Conservation (phyloP, 2,329 filamentous ascomycete species). For the Curvularia hawaiiensis region DNA sequence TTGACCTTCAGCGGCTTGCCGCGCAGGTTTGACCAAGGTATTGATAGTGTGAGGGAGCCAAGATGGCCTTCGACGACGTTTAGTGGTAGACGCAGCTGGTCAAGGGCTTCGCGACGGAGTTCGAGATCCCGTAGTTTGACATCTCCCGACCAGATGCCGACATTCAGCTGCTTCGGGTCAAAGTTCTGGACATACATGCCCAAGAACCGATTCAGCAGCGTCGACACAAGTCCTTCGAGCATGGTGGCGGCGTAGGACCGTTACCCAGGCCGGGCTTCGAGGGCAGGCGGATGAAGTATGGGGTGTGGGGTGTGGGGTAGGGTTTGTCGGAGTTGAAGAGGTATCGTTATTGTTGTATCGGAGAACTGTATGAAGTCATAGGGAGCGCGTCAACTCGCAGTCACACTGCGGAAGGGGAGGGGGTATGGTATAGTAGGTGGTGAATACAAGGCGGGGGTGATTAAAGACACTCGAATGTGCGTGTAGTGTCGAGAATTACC, state of each 20-base stretch:
- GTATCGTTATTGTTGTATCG: slow-evolving; percentile 42
- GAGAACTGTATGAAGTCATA: slow-evolving; percentile 42
- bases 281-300: slow-evolving; percentile 15
- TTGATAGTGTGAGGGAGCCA: slow-evolving; percentile 86
- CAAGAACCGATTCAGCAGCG: slow-evolving; percentile 97
- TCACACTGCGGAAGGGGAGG: slow-evolving; percentile 18
- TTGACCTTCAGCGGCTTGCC: slow-evolving; percentile 93
- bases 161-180: slow-evolving; percentile 95
- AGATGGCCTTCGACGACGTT: slow-evolving; percentile 97
- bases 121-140: slow-evolving; percentile 94
- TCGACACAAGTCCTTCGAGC: slow-evolving; percentile 96
- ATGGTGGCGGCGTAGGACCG: slow-evolving; percentile 70
- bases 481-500: slow-evolving; percentile 27
- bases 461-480: slow-evolving; percentile 22
- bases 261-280: slow-evolving; percentile 69
- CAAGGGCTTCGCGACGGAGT: slow-evolving; percentile 90
- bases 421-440: slow-evolving; percentile 35
- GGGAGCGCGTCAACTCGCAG: slow-evolving; percentile 26
- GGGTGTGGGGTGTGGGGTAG: slow-evolving; percentile 18
- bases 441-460: slow-evolving; percentile 31
- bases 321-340: slow-evolving; percentile 26
- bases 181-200: slow-evolving; percentile 99
- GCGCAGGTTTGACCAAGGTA: slow-evolving; percentile 96
- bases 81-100: slow-evolving; percentile 94
- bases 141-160: slow-evolving; percentile 98